These are phyloP conservation scores for Pseudogymnoascus sp. DNA, from an alignment of 2,329 filamentous ascomycete genomes.

Conservation along the genomic window DNA sequence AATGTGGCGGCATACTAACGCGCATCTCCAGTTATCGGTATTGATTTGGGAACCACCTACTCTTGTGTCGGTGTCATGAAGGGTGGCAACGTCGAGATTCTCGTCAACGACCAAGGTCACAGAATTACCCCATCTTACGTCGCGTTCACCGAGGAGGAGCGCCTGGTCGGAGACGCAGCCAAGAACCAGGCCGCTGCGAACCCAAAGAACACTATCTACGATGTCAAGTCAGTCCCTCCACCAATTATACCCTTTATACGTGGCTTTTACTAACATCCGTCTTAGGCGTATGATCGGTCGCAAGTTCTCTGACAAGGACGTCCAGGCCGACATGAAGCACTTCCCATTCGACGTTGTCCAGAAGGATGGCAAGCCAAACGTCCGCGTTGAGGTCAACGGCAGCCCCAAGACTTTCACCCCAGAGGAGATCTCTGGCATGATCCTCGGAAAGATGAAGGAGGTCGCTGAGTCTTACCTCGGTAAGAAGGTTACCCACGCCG, in stretches of 20 bases:
- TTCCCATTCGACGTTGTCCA: constrained; percentile 92
- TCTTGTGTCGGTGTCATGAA: constrained; percentile 94
- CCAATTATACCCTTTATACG: constrained; percentile 12
- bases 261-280: constrained; percentile 26
- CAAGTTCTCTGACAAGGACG: constrained; percentile 75
- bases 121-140: constrained; percentile 93
- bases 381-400: constrained; percentile 64
- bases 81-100: constrained; percentile 88
- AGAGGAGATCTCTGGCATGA: constrained; percentile 74
- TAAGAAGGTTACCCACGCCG: constrained; percentile 77
- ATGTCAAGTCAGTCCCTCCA: constrained; percentile 64
- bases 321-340: constrained; percentile 93
- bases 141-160: constrained; percentile 93
- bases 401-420: constrained; percentile 66
- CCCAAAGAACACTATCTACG: constrained; percentile 67
- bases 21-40: constrained; percentile 64
- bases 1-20: neutral
- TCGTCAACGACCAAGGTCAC: constrained; percentile 95
- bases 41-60: constrained; percentile 87
- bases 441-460: constrained; percentile 79
- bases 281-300: constrained; percentile 73
- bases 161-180: constrained; percentile 92
- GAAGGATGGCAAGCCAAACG: constrained; percentile 82
- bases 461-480: constrained; percentile 71
- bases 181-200: constrained; percentile 90